Evolutionary conservation across 352 stramenopile genomes (phyloP), one percentile per base, ranked within the genome.

Genomic region (Phytophthora kernoviae): DNA sequence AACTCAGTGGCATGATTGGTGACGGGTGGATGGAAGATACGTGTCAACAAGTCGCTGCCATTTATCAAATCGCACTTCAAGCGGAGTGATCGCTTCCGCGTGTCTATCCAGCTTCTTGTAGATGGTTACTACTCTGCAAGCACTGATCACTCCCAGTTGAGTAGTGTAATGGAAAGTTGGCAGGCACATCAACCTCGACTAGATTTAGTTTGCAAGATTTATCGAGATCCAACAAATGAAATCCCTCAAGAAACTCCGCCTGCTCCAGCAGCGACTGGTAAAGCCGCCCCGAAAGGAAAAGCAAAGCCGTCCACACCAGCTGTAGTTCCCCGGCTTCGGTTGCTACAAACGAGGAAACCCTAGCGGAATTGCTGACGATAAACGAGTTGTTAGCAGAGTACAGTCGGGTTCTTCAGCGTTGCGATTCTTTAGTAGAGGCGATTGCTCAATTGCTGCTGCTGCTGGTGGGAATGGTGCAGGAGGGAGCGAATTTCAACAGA

Each of bases 61-160:
- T 76, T 20, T 87, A 75, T 47, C 75, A 89, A 65, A 78, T 63
- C 12, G 71, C 69, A 14, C 70, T 94, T 3, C 84, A 94, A 43
- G 73, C 70, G 20, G 81, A 93, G 79, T 47, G 82, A 93, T 62
- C 79, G 81, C 47, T 93, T 92, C 41, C 78, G 75, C 4, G 69
- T 74, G 1, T 82, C 81, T 1, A 27, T 90, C 12, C 73, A 86
- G 48, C 41, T 93, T 24, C 65, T 92, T 15, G 48, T 88, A 0
- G 73, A 89, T 46, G 73, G 65, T 9, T 77, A 88, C 21, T 58
- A 62, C 30, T 70, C 73, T 26, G 78, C 81, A 17, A 92, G 76
- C 22, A 71, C 59, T 21, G 61, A 83, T 42, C 68, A 50, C 2
- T 57, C 57, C 21, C 44, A 62, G 2, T 43, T 88, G 4, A 55